These are phyloP conservation scores for Crinitomyces ghanaensis DNA, from an alignment of 805 yeast species.

Conservation along the genomic window DNA sequence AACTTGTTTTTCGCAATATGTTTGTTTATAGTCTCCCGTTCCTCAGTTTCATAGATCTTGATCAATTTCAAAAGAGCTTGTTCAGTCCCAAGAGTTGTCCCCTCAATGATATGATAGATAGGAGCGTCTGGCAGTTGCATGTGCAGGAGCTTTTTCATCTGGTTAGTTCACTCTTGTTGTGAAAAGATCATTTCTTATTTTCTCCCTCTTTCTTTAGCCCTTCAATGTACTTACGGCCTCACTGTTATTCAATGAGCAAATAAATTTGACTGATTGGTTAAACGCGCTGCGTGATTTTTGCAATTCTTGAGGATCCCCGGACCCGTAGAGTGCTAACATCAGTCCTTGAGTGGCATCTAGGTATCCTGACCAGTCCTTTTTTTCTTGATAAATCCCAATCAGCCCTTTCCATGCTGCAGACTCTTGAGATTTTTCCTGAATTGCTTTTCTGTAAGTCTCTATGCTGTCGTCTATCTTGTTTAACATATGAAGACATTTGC, in stretches of 20 bases:
- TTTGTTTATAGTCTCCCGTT: constrained; percentile 15
- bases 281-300: constrained; percentile 19
- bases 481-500: constrained; percentile 47
- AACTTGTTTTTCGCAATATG: constrained; percentile 17
- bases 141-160: constrained; percentile 12
- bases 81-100: constrained; percentile 20
- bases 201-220: background rate
- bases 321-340: no score
- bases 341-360: constrained; percentile 15
- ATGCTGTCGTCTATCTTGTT: constrained; percentile 36
- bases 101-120: constrained; percentile 20
- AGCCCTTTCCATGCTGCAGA: constrained; percentile 77
- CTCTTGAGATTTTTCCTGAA: constrained; percentile 33
- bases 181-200: background rate
- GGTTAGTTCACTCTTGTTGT: background rate
- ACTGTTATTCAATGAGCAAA: constrained; percentile 10
- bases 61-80: constrained; percentile 18
- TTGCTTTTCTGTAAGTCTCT: constrained; percentile 34
- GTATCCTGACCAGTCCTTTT: constrained; percentile 12
- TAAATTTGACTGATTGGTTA: constrained; percentile 12
- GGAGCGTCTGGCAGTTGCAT: constrained; percentile 23
- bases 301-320: no score
- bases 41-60: constrained; percentile 16
- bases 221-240: constrained; percentile 10
- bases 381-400: constrained; percentile 22